Evolutionary conservation across 23 red algal species (phyloP), one percentile per base, ranked within the genome.

Genomic region (Agarophyton chilense): DNA sequence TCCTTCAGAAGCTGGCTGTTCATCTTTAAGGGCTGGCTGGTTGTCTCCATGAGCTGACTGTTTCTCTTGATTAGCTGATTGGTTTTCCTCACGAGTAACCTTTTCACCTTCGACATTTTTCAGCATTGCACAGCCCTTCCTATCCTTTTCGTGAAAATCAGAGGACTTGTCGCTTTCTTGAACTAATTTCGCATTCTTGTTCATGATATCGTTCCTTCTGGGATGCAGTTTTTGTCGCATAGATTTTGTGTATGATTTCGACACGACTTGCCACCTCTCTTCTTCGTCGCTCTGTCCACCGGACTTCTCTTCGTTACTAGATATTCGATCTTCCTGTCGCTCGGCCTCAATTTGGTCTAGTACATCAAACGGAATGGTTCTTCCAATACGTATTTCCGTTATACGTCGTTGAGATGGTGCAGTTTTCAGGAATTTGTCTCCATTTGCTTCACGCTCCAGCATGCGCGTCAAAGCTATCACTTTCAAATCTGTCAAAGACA

Each of bases 381-480:
- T 55, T 9, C 80, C 70, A 22, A 76, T 62, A 40, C 65, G 81
- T 43, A 86, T 33, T 8, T 76, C 51, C 40, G 77, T 58, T 58
- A 25, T 32, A 39, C 10, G 54, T 60, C 36, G 64, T 14, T 77
- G 41, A 40, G 71, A 8, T 24, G 81, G 55, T 10, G 42, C 70
- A 29, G 66, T 29, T 45, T 77, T 80, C 53, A 87, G 38, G 52
- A 60, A 80, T 29, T 77, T 45, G 53, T 65, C 53, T 0, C 88
- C 88, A 80, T 79, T 74, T 50, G 35, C 42, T 81, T 84, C 88
- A 34, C 83, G 52, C 42, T 96, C 94, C 24, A 96, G 86, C 81
- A 77, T 87, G 65, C 77, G 72, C 36, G 90, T 86, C 54, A 97
- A 67, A 4, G 95, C 88, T 21, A 97, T 70, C 24, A 97, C 89